phyloP scores from a whole-genome alignment of 306 rosid species.

The Glycine latifolia region DNA sequence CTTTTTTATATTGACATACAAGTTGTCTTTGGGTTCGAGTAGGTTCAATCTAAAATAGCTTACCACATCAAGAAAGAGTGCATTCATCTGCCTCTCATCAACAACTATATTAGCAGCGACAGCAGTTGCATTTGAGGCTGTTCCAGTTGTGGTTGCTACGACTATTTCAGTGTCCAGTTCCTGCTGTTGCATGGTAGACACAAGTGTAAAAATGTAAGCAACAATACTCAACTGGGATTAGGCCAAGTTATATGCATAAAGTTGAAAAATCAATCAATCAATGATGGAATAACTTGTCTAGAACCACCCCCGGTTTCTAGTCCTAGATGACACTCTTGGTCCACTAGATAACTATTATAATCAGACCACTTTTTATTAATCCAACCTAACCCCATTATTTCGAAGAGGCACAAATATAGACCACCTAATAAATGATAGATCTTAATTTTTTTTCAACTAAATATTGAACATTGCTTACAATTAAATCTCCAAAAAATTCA shows the following conservation, averaged over 20 bases:
- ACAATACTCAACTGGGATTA: conserved; percentile 1
- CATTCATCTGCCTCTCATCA: conserved; percentile 99
- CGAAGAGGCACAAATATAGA: not conserved
- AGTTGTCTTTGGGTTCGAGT: not conserved
- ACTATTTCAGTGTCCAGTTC: conserved; percentile 93
- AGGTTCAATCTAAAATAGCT: conserved; percentile 39
- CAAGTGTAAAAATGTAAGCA: conserved; percentile 27
- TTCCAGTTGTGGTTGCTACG: conserved; percentile 74
- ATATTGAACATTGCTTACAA: conserved; percentile 21
- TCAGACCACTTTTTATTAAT: not conserved
- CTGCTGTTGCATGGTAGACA: conserved; percentile 55
- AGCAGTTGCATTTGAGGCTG: conserved; percentile 66
- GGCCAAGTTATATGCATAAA: conserved; percentile 25
- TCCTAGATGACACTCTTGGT: not conserved
- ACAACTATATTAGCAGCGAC: conserved; percentile 82
- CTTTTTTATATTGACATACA: not conserved
- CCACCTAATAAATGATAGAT: not conserved
- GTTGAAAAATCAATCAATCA: not conserved
- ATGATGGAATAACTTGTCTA: not conserved
- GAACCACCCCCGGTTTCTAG: not conserved
- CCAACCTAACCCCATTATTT: not conserved
- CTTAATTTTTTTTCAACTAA: not conserved
- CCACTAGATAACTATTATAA: conserved; percentile 24
- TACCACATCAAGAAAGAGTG: conserved; percentile 96
- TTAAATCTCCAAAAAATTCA: conserved; percentile 17